Evolutionary conservation across 2,329 filamentous ascomycete genomes (phyloP).

Genomic region (Aureobasidium zeae): DNA sequence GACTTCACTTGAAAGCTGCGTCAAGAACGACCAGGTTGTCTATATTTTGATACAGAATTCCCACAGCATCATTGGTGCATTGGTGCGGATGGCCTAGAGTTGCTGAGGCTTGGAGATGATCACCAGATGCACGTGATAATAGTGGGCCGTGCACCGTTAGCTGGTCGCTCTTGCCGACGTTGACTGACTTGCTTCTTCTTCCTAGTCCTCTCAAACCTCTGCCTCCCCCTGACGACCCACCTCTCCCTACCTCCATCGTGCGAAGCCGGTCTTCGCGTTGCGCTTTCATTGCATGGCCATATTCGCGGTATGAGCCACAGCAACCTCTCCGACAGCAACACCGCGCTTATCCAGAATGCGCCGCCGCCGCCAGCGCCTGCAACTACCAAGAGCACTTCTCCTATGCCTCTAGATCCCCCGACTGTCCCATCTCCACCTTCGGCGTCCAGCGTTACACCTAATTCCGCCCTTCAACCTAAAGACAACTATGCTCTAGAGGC

Average conservation of each 20-base stretch:
- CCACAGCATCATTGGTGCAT: too few relatives aligned
- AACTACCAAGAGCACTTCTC: background rate
- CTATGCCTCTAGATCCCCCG: slow-evolving; percentile 2
- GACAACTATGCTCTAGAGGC: slow-evolving; percentile 20
- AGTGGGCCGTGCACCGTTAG: too few relatives aligned
- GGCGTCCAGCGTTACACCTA: background rate
- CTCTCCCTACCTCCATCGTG: background rate
- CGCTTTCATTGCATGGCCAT: slow-evolving; percentile 12
- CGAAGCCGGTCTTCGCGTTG: slow-evolving; percentile 13
- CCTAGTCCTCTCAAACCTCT: slow-evolving; percentile 5
- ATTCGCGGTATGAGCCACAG: slow-evolving; percentile 16
- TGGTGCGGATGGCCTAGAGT: too few relatives aligned
- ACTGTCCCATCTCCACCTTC: background rate
- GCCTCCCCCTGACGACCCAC: background rate
- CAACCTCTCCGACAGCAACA: slow-evolving; percentile 12
- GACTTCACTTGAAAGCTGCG: too few relatives aligned
- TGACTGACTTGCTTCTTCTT: slow-evolving; percentile 14
- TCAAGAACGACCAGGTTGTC: too few relatives aligned
- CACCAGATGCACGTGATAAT: background rate
- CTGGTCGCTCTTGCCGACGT: slow-evolving; percentile 9
- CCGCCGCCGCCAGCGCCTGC: slow-evolving; percentile 11
- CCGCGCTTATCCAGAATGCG: slow-evolving; percentile 15
- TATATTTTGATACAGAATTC: too few relatives aligned
- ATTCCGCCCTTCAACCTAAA: background rate
- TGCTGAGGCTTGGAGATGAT: slow-evolving; percentile 5